A percentile compares a stretch with the other conserved stretches of the same genome.
Evolutionary conservation across 2,329 filamentous ascomycete species (phyloP).

Genomic region (Aspergillus sp.): DNA sequence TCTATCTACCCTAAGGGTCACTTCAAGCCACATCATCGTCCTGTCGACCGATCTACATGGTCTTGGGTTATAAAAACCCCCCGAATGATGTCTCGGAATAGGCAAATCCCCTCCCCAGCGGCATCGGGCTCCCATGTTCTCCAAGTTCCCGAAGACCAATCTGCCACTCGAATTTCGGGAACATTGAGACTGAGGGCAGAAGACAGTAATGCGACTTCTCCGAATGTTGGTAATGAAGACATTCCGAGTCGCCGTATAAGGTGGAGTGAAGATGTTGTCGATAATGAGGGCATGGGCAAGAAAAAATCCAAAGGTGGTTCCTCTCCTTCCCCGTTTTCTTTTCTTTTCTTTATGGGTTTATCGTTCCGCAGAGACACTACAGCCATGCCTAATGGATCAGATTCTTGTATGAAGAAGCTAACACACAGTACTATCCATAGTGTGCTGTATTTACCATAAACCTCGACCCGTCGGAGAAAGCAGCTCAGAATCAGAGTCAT

Average conservation of each 20-base stretch:
- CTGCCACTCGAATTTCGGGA: conserved; percentile 18
- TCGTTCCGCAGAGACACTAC: too few relatives aligned
- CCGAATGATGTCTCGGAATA: conserved; percentile 32
- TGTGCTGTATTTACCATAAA: conserved; percentile 98
- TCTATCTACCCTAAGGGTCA: neutral
- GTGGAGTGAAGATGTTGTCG: conserved; percentile 88
- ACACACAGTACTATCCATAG: conserved; percentile 37
- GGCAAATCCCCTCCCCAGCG: conserved; percentile 22
- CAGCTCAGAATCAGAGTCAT: conserved; percentile 46
- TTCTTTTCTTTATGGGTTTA: neutral
- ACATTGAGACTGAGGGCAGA: conserved; percentile 26
- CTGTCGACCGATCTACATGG: neutral
- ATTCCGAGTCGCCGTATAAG: conserved; percentile 58
- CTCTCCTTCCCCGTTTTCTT: neutral
- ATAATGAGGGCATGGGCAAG: conserved; percentile 89
- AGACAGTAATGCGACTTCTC: conserved; percentile 4
- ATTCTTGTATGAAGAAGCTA: too few relatives aligned
- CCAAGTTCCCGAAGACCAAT: conserved; percentile 8
- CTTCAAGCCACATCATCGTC: neutral
- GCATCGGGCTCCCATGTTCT: conserved; percentile 16
- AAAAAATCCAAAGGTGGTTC: conserved; percentile 86
- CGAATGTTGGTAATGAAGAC: conserved; percentile 7
- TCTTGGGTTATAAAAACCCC: neutral
- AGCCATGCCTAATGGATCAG: too few relatives aligned
- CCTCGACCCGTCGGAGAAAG: conserved; percentile 75